These are phyloP conservation scores for Blastobotrys serpentis DNA, from an alignment of 1,139 yeast genomes.

Conservation along the genomic window DNA sequence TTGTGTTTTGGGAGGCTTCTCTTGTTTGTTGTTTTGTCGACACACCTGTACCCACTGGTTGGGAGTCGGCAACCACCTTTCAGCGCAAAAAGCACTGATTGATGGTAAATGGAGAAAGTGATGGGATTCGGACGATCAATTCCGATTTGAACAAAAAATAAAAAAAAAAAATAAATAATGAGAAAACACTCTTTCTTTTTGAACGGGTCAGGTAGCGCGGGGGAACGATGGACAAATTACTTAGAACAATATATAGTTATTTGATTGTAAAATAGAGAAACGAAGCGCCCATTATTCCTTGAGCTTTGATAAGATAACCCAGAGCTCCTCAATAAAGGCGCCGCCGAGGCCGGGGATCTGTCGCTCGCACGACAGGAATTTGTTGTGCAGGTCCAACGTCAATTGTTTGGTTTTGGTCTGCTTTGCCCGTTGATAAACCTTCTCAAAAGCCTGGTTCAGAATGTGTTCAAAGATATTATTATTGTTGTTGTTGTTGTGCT, in stretches of 20 bases:
- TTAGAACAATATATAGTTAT: too few species aligned
- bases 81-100: too few species aligned
- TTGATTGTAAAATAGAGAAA: too few species aligned
- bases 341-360: slow-evolving; percentile 63
- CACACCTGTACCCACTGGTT: too few species aligned
- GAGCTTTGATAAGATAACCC: slow-evolving; percentile 23
- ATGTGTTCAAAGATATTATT: slow-evolving; percentile 17
- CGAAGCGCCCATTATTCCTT: neutral
- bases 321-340: slow-evolving; percentile 62
- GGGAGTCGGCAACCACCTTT: too few species aligned
- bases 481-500: slow-evolving; percentile 9
- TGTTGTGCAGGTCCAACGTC: slow-evolving; percentile 15
- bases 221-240: neutral
- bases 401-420: slow-evolving; percentile 11
- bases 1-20: neutral
- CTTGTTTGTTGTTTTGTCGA: neutral
- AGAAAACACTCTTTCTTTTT: too few species aligned
- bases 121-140: slow-evolving; percentile 5
- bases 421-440: slow-evolving; percentile 19
- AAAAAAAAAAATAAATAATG: neutral
- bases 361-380: slow-evolving; percentile 42
- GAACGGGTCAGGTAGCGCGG: neutral
- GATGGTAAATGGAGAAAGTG: too few species aligned
- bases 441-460: slow-evolving; percentile 19
- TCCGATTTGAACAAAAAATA: neutral